These are phyloP conservation scores for Sindora glabra DNA, from an alignment of 306 rosid genomes.

Conservation along the genomic window DNA sequence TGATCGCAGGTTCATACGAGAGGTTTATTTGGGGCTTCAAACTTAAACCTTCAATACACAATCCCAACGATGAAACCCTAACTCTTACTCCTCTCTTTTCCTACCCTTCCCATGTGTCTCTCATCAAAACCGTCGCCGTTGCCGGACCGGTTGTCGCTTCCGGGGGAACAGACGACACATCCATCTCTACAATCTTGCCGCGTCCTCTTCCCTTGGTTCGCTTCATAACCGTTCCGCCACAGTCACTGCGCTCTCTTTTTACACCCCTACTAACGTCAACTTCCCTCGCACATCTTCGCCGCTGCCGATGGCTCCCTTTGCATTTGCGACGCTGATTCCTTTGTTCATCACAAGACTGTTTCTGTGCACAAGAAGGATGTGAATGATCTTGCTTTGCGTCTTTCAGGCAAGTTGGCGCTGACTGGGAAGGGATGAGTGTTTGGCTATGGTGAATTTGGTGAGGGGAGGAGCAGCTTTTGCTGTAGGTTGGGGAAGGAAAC, in stretches of 20 bases:
- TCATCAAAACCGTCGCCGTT: conserved; percentile 62
- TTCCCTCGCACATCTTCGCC: conserved; percentile 84
- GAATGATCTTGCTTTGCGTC: conserved; percentile 76
- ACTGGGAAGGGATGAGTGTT: conserved; percentile 65
- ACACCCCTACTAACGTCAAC: conserved; percentile 48
- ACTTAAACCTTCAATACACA: conserved; percentile 25
- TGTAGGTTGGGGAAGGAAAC: conserved; percentile 66
- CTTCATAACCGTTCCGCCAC: conserved; percentile 68
- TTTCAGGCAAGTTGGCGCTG: conserved; percentile 71
- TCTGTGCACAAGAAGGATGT: conserved; percentile 51
- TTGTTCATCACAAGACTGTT: conserved; percentile 65
- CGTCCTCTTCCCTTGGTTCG: conserved; percentile 72
- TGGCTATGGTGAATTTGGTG: conserved; percentile 75
- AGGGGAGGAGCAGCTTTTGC: conserved; percentile 69
- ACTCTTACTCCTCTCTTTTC: conserved; percentile 65
- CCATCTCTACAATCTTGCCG: conserved; percentile 73
- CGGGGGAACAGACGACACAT: conserved; percentile 81
- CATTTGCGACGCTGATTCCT: conserved; percentile 74
- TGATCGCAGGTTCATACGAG: conserved; percentile 89
- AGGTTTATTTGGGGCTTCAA: conserved; percentile 86
- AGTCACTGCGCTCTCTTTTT: conserved; percentile 72
- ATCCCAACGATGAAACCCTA: conserved; percentile 22
- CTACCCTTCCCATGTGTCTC: conserved; percentile 76
- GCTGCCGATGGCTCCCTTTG: conserved; percentile 60
- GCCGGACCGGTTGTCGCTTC: conserved; percentile 74